A percentile compares a stretch with the other conserved stretches of the same genome.
phyloP scores from a whole-genome alignment of 83 land plant species.

The Larix sibirica region DNA sequence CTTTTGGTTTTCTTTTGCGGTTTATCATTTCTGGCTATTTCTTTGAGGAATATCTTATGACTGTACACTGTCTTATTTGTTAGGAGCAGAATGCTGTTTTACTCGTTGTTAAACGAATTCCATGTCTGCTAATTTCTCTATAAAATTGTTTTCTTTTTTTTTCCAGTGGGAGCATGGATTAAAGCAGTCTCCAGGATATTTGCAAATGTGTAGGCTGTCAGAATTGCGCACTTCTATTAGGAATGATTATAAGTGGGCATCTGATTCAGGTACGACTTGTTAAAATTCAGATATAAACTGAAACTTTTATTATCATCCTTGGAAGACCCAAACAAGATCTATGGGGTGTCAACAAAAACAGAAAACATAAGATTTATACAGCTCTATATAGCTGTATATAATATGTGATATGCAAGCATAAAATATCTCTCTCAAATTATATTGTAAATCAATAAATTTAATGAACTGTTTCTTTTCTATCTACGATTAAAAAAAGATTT shows the following conservation, averaged over 20 bases:
- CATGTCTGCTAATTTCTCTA: not conserved
- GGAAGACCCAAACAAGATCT: no score
- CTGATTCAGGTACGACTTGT: not conserved
- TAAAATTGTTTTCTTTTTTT: not conserved
- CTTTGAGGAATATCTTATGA: no score
- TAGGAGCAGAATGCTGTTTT: not conserved
- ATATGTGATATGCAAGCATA: no score
- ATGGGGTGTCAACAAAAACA: no score
- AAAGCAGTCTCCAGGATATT: not conserved
- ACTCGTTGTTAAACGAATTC: not conserved
- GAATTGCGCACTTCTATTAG: not conserved
- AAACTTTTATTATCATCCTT: no score
- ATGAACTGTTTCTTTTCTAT: no score
- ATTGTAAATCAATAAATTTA: no score
- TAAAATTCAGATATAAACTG: not conserved
- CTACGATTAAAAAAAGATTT: no score
- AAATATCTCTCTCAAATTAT: no score
- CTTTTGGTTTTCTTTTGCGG: not conserved
- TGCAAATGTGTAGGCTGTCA: slow-evolving; percentile 4
- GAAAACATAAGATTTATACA: no score
- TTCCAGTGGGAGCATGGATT: slow-evolving; percentile 18
- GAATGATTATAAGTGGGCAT: not conserved
- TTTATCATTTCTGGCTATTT: not conserved
- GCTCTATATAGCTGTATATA: no score
- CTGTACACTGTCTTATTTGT: not conserved